Evolutionary conservation across 768 basidiomycete species (phyloP).

Genomic region (Podaxis pistillaris): DNA sequence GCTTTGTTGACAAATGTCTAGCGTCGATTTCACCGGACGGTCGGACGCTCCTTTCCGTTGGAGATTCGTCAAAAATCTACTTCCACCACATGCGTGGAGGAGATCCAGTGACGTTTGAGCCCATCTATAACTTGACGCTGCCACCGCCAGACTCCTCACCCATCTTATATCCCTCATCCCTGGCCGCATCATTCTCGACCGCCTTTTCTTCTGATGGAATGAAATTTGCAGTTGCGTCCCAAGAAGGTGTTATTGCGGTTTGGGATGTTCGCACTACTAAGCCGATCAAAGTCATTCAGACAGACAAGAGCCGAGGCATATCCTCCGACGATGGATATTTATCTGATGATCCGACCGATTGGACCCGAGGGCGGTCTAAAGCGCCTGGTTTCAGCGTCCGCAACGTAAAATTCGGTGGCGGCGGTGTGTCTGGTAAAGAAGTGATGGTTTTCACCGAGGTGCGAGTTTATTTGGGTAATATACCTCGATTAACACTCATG

Average conservation of each 20-base stretch:
- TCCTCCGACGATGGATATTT: slow-evolving; percentile 15
- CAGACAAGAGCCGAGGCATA: slow-evolving; percentile 19
- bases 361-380: slow-evolving; percentile 14
- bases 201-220: slow-evolving; percentile 17
- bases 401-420: slow-evolving; percentile 18
- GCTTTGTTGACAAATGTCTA: not conserved
- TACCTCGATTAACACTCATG: not conserved
- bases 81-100: slow-evolving; percentile 18
- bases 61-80: slow-evolving; percentile 19
- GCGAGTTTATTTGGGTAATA: not conserved
- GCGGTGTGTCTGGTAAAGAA: slow-evolving; percentile 17
- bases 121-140: slow-evolving; percentile 12
- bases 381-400: slow-evolving; percentile 20
- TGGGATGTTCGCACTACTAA: slow-evolving; percentile 20
- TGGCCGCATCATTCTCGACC: slow-evolving; percentile 20
- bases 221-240: slow-evolving; percentile 20
- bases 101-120: slow-evolving; percentile 16
- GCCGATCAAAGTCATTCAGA: slow-evolving; percentile 19
- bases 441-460: slow-evolving; percentile 18
- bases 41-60: slow-evolving; percentile 17
- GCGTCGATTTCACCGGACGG: slow-evolving; percentile 19
- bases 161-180: slow-evolving; percentile 17
- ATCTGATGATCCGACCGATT: slow-evolving; percentile 19
- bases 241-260: slow-evolving; percentile 19
- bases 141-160: slow-evolving; percentile 17